Base-by-base conservation (phyloP, 768 basidiomycete species). In the Serendipita indica region DNA sequence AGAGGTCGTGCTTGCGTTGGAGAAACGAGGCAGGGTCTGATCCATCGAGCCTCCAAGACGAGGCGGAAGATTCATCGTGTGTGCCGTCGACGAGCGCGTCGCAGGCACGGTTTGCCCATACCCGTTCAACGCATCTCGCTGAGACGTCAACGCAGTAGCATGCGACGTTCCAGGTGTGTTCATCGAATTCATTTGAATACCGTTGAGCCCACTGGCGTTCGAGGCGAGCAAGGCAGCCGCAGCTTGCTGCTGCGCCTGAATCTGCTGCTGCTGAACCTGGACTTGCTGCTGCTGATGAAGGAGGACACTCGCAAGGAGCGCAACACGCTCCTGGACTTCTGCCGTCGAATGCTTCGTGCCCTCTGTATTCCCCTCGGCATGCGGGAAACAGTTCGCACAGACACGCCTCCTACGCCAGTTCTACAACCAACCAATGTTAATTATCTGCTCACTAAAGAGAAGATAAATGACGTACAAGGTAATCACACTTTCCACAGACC, bases 371-470 rank as follows among this genome's bases (percentile, higher is more conserved):
- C 88, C 88, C 66, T 90, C 88, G 12, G 88, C 88, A 63, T 59
- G 58, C 22, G 58, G 61, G 49, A 80, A 79, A 70, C 88, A 90
- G 7, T 86, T 89, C 74, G 90, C 88, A 72, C 88, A 91, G 60
- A 91, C 89, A 70, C 90, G 90, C 58, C 88, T 73, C 60, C 88
- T 72, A 63, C 88, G 76, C 88, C 88, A 91, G 68, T 91, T 91
- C 63, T 65, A 54, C 1, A 27, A 1, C 14, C 22, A 41, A 32
- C 16, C n/a, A 52, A 41, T 37, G 27, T 32, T 33, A 39, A 27
- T 28, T 62, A 13, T 5, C 27, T 18, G n/a, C n/a, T n/a, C 10
- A 20, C 57, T 33, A 34, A 35, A 33, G 18, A 60, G 27, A 0
- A 33, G 18, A 39, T 12, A 22, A 33, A 14, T 14, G 16, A 62